phyloP scores from a whole-genome alignment of 1,284 basidiomycete genomes.

The Schizophyllum commune region DNA sequence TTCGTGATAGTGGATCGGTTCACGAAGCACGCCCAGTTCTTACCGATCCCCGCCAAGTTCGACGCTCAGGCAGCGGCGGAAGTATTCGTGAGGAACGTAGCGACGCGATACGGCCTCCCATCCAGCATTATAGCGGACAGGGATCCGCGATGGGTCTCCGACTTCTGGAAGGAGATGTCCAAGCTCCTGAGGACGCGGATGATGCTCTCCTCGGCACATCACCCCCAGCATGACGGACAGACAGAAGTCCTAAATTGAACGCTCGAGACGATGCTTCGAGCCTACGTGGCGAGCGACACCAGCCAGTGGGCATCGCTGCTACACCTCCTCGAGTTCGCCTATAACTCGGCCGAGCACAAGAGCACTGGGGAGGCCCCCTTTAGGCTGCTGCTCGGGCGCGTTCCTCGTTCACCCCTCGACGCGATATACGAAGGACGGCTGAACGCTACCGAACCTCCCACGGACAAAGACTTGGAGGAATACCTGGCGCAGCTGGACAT shows the following conservation, averaged over 20 bases:
- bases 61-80: too few relatives aligned
- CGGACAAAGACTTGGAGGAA: slow-evolving; percentile 9
- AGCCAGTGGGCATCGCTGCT: slow-evolving; percentile 20
- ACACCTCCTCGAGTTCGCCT: slow-evolving; percentile 14
- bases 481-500: slow-evolving; percentile 6
- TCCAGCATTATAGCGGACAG: too few relatives aligned
- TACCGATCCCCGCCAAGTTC: too few relatives aligned
- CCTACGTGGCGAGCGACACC: slow-evolving; percentile 16
- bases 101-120: too few relatives aligned
- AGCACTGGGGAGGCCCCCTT: slow-evolving; percentile 4
- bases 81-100: too few relatives aligned
- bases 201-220: slow-evolving; percentile 11
- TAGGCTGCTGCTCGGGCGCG: slow-evolving; percentile 2
- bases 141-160: too few relatives aligned
- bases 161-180: slow-evolving; percentile 9
- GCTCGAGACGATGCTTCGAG: slow-evolving; percentile 6
- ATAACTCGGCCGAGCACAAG: slow-evolving; percentile 3
- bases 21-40: slow-evolving; percentile 26
- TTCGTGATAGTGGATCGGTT: slow-evolving; percentile 17
- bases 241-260: slow-evolving; percentile 14
- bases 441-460: slow-evolving; percentile 2
- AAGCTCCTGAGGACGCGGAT: slow-evolving; percentile 7
- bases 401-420: neutral
- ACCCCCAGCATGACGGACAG: slow-evolving; percentile 17
- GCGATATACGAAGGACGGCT: neutral